phyloP scores from a whole-genome alignment of 208 protist genomes.

The Leishmania martiniquensis region DNA sequence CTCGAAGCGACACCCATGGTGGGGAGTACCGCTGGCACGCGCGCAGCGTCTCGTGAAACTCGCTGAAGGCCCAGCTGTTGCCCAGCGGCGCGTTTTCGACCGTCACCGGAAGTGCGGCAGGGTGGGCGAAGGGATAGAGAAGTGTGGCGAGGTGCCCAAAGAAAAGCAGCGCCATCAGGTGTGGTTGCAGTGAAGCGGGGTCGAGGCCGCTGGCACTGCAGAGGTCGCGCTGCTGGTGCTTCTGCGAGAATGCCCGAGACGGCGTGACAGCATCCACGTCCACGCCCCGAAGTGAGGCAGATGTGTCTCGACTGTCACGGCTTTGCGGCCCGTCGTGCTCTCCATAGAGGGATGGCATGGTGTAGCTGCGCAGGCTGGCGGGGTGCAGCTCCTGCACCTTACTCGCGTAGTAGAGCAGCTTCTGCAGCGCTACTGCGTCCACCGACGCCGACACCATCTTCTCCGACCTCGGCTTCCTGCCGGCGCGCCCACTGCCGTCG shows the following conservation, averaged over 20 bases:
- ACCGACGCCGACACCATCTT: not conserved
- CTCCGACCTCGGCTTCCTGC: not conserved
- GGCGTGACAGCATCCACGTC: not conserved
- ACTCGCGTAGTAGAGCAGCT: constrained; percentile 33
- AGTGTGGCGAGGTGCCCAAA: constrained; percentile 31
- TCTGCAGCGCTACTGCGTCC: constrained; percentile 19
- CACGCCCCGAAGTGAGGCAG: too few relatives aligned
- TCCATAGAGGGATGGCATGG: constrained; percentile 26
- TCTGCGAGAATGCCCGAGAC: constrained; percentile 6
- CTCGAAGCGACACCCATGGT: constrained; percentile 42
- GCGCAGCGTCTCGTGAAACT: constrained; percentile 23
- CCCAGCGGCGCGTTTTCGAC: constrained; percentile 28
- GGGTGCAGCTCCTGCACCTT: constrained; percentile 37
- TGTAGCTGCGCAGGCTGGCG: constrained; percentile 36
- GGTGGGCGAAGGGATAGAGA: constrained; percentile 39
- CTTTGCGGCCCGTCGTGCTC: not conserved
- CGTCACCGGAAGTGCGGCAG: constrained; percentile 23
- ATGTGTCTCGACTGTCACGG: not conserved
- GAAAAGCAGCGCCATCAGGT: constrained; percentile 25
- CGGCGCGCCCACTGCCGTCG: not conserved
- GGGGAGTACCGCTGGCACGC: constrained; percentile 37
- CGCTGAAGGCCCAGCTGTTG: constrained; percentile 17
- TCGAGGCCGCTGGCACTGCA: constrained; percentile 29
- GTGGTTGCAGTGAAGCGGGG: constrained; percentile 10
- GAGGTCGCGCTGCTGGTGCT: constrained; percentile 22